A percentile compares a stretch with the other conserved stretches of the same genome.
Conservation (phyloP, 805 yeast species). For the Candida nitratophila region DNA sequence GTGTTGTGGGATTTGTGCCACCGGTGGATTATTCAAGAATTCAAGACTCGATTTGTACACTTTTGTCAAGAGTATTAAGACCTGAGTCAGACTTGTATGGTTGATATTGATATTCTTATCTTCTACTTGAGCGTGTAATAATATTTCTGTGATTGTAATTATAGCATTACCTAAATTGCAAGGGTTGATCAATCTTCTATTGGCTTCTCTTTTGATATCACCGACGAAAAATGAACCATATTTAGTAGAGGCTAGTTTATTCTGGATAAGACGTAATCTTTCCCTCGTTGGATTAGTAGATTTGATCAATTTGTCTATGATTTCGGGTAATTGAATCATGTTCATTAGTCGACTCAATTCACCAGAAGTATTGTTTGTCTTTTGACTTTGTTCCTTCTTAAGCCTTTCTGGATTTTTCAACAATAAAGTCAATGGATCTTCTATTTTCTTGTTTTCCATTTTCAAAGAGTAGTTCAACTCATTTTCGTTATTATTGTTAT, state of each 20-base stretch:
- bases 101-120: conserved; percentile 49
- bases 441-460: not conserved
- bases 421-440: conserved; percentile 7
- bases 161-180: conserved; percentile 55
- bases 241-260: not conserved
- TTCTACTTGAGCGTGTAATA: conserved; percentile 50
- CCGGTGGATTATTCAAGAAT: conserved; percentile 33
- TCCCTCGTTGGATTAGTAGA: not conserved
- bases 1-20: conserved; percentile 1
- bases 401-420: conserved; percentile 3
- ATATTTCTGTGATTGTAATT: conserved; percentile 49
- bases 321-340: not conserved
- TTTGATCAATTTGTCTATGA: not conserved
- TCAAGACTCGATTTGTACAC: conserved; percentile 50
- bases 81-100: conserved; percentile 46
- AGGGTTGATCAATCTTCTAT: conserved; percentile 53
- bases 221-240: conserved; percentile 25
- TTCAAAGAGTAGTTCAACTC: not conserved
- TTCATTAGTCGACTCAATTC: not conserved
- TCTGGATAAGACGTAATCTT: not conserved
- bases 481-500: not conserved
- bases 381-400: not conserved
- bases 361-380: not conserved
- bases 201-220: conserved; percentile 46
- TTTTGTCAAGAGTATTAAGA: conserved; percentile 50